phyloP scores from a whole-genome alignment of 257 asterid species.

The Pogostemon cablin region DNA sequence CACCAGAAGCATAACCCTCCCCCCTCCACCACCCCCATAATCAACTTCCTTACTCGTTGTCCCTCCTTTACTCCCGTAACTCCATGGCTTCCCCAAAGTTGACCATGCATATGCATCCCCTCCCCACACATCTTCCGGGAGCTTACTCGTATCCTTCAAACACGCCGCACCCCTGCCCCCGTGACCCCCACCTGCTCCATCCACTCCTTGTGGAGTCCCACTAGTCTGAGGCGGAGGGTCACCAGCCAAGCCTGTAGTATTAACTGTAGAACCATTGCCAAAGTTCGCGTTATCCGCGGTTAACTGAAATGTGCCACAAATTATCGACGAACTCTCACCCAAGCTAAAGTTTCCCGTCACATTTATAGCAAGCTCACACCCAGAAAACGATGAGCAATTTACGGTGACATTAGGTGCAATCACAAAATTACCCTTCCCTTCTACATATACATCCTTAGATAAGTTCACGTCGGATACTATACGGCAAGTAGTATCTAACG shows the following conservation, averaged over 20 bases:
- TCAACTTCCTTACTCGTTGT: conserved; percentile 74
- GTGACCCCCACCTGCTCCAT: conserved; percentile 98
- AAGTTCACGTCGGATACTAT: conserved; percentile 73
- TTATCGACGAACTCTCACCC: conserved; percentile 62
- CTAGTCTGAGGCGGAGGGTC: conserved; percentile 87
- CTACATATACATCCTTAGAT: conserved; percentile 70
- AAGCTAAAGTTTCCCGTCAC: conserved; percentile 73
- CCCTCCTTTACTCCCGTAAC: conserved; percentile 96
- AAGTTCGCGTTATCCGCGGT: conserved; percentile 66
- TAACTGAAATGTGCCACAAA: conserved; percentile 65
- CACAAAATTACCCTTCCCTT: conserved; percentile 82
- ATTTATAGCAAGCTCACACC: conserved; percentile 78
- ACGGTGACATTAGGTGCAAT: conserved; percentile 73
- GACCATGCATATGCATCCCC: conserved; percentile 97
- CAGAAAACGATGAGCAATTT: conserved; percentile 64
- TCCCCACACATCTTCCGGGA: conserved; percentile 95
- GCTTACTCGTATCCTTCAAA: conserved; percentile 66
- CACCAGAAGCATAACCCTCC: conserved; percentile 63
- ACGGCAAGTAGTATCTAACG: conserved; percentile 83
- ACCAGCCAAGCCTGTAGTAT: conserved; percentile 88
- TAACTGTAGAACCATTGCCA: conserved; percentile 67
- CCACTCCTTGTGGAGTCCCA: conserved; percentile 90
- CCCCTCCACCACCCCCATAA: conserved; percentile 99
- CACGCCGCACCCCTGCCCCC: conserved; percentile 98
- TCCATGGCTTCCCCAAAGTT: conserved; percentile 64